These are phyloP conservation scores for Cordyceps fumosorosea DNA, from an alignment of 2,329 filamentous ascomycete species.

Conservation along the genomic window DNA sequence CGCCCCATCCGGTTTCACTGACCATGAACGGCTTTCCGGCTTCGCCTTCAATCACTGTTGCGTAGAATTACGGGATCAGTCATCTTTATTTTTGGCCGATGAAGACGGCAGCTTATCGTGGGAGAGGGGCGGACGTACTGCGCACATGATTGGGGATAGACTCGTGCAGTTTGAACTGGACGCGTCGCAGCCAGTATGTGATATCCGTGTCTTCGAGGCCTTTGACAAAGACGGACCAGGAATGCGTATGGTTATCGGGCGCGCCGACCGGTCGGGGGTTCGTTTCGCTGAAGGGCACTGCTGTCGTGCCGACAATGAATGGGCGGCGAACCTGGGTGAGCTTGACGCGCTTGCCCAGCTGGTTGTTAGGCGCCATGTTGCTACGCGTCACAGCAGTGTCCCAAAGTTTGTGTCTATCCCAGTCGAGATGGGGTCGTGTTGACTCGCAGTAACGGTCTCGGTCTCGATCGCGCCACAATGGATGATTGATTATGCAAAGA, in stretches of 20 bases:
- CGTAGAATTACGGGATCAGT: not conserved
- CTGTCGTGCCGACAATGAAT: constrained; percentile 73
- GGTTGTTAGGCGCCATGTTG: constrained; percentile 53
- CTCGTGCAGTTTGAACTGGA: constrained; percentile 97
- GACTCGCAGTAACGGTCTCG: not conserved
- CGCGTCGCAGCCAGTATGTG: constrained; percentile 91
- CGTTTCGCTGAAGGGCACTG: constrained; percentile 69
- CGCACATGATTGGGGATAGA: constrained; percentile 89
- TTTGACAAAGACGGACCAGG: constrained; percentile 91
- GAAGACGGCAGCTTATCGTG: not conserved
- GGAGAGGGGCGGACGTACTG: constrained; percentile 40
- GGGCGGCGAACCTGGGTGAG: constrained; percentile 57
- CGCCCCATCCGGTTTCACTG: constrained; percentile 92
- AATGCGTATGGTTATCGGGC: constrained; percentile 89
- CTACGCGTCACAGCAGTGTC: not conserved
- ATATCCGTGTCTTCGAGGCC: constrained; percentile 86
- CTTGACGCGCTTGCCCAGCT: constrained; percentile 57
- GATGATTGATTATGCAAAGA: not conserved
- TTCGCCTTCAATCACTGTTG: constrained; percentile 62
- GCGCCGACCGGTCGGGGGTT: constrained; percentile 71
- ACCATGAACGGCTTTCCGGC: constrained; percentile 68
- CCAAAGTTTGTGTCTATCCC: not conserved
- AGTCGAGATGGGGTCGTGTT: not conserved
- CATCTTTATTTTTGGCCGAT: not conserved
- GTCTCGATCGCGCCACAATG: not conserved